Evolutionary conservation across 2,329 filamentous ascomycete genomes (phyloP).

Genomic region (Chalara sp.): DNA sequence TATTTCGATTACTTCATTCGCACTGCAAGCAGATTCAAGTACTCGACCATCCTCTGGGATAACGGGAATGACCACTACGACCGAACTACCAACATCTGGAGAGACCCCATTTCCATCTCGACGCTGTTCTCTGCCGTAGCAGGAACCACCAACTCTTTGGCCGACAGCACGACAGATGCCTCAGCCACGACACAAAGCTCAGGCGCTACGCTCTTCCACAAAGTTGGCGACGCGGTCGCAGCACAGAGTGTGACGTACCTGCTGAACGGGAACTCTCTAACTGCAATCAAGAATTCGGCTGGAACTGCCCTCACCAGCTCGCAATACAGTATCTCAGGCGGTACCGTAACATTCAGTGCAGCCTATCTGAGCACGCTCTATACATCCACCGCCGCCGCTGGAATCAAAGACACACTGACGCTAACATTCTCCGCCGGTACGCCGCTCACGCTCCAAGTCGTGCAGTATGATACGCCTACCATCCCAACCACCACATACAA

Average conservation of each 20-base stretch:
- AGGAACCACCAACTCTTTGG: constrained; percentile 40
- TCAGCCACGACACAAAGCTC: constrained; percentile 37
- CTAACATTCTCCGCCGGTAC: constrained; percentile 46
- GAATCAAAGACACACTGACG: constrained; percentile 43
- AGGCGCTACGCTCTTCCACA: constrained; percentile 49
- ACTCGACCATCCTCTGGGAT: constrained; percentile 49
- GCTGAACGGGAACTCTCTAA: constrained; percentile 47
- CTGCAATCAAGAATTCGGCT: constrained; percentile 31
- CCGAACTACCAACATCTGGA: constrained; percentile 40
- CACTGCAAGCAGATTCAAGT: constrained; percentile 41
- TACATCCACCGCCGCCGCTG: constrained; percentile 32
- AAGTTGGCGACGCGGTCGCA: constrained; percentile 35
- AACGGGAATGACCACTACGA: constrained; percentile 51
- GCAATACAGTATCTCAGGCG: constrained; percentile 41
- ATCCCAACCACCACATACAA: constrained; percentile 8
- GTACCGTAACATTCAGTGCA: constrained; percentile 39
- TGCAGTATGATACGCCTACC: constrained; percentile 44
- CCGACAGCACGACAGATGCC: constrained; percentile 44
- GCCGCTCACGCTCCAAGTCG: constrained; percentile 37
- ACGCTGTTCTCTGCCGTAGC: constrained; percentile 40
- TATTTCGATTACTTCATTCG: constrained; percentile 49
- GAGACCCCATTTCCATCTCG: constrained; percentile 40
- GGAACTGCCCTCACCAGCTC: constrained; percentile 30
- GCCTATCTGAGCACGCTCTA: constrained; percentile 39
- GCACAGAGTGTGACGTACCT: constrained; percentile 40